Evolutionary conservation across 2,329 filamentous ascomycete genomes (phyloP).

Genomic region (Apiospora arundinis): DNA sequence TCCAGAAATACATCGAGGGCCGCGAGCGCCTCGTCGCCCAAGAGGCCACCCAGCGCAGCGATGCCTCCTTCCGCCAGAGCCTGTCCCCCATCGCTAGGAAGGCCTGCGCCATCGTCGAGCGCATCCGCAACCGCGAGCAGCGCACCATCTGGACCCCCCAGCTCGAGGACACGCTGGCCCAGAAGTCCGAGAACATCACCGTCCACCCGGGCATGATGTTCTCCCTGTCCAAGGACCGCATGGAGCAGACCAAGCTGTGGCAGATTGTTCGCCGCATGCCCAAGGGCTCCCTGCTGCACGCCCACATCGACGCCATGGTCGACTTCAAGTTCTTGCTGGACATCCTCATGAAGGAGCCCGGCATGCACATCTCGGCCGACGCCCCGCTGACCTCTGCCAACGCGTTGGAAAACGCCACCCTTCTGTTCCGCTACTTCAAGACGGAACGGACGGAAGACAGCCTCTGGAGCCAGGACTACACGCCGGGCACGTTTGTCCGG

Average conservation of each 20-base stretch:
- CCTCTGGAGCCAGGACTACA: conserved; percentile 73
- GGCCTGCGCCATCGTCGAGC: conserved; percentile 80
- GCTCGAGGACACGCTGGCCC: conserved; percentile 73
- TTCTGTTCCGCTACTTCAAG: conserved; percentile 69
- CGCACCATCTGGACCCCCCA: conserved; percentile 76
- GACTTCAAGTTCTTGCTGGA: conserved; percentile 82
- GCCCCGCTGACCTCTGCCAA: conserved; percentile 60
- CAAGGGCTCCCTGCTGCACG: conserved; percentile 85
- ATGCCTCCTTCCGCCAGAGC: conserved; percentile 72
- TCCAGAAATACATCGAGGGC: conserved; percentile 81
- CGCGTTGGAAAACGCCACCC: conserved; percentile 58
- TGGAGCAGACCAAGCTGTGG: conserved; percentile 87
- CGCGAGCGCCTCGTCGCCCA: conserved; percentile 77
- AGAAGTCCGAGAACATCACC: conserved; percentile 63
- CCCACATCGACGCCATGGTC: conserved; percentile 90
- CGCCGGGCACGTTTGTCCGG: conserved; percentile 62
- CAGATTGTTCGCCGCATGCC: conserved; percentile 85
- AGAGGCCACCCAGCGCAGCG: conserved; percentile 83
- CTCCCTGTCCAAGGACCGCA: conserved; percentile 80
- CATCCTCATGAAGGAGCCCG: conserved; percentile 72
- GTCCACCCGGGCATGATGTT: conserved; percentile 95
- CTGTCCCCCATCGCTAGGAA: conserved; percentile 80
- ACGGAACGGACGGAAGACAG: conserved; percentile 49
- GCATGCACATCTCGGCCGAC: conserved; percentile 74
- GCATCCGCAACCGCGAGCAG: conserved; percentile 80